A percentile compares a stretch with the other conserved stretches of the same genome.
Evolutionary conservation across 352 stramenopile species (phyloP).

Genomic region (Phytophthora cryptogea): DNA sequence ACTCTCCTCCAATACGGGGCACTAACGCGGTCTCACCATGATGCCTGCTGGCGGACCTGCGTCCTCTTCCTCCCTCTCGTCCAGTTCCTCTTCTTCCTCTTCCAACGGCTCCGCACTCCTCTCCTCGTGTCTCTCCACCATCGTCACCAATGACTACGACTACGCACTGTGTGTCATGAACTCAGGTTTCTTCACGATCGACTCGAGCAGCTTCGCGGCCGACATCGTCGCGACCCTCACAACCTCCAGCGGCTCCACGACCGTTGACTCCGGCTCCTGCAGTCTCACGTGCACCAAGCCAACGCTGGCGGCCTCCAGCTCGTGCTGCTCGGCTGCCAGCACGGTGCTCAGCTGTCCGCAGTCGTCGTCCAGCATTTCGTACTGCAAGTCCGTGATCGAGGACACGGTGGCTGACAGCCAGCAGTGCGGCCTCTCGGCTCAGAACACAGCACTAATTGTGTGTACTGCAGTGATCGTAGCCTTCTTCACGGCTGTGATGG

Average conservation of each 20-base stretch:
- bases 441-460: conserved; percentile 41
- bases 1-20: not conserved
- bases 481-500: conserved; percentile 24
- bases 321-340: conserved; percentile 39
- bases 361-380: conserved; percentile 25
- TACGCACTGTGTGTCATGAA: conserved; percentile 75
- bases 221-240: conserved; percentile 15
- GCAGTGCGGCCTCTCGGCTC: conserved; percentile 40
- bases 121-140: conserved; percentile 39
- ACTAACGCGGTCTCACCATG: not conserved
- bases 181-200: conserved; percentile 57
- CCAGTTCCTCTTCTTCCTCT: conserved; percentile 15
- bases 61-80: not conserved
- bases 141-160: conserved; percentile 41
- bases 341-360: conserved; percentile 34
- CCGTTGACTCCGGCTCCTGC: conserved; percentile 31
- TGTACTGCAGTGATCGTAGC: conserved; percentile 23
- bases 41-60: not conserved
- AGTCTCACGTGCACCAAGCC: conserved; percentile 39
- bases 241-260: conserved; percentile 12
- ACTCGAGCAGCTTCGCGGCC: conserved; percentile 13
- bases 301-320: conserved; percentile 33
- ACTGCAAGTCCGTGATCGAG: conserved; percentile 50
- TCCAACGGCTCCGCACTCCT: conserved; percentile 31
- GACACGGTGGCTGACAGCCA: conserved; percentile 39